phyloP scores from a whole-genome alignment of 2,329 filamentous ascomycete species.

The Dothistroma septosporum region DNA sequence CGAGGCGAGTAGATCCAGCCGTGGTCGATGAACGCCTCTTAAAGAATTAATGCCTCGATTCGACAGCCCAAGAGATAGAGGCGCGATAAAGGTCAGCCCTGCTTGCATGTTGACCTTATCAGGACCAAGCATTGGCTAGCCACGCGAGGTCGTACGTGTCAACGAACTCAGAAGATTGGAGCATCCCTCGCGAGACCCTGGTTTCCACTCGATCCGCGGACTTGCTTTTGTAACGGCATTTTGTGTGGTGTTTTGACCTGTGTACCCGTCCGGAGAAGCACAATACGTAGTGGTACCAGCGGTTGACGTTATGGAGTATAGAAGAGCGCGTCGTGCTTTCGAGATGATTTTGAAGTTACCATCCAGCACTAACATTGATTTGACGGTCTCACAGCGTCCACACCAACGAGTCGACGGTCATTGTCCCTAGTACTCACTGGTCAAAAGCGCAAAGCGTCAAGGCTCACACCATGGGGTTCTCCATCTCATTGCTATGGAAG shows the following conservation, averaged over 20 bases:
- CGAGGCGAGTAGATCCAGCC: background rate
- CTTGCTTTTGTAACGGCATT: constrained; percentile 4
- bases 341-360: background rate
- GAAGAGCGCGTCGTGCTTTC: background rate
- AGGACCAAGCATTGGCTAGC: constrained; percentile 10
- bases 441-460: background rate
- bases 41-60: background rate
- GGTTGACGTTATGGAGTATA: constrained; percentile 7
- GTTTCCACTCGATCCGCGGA: constrained; percentile 6
- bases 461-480: constrained; percentile 20
- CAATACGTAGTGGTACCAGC: background rate
- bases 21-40: background rate
- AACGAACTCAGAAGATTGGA: background rate
- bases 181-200: background rate
- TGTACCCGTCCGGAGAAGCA: constrained; percentile 4
- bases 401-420: background rate
- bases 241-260: background rate
- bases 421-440: background rate
- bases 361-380: background rate
- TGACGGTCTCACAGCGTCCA: background rate
- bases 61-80: background rate
- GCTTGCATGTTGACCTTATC: constrained; percentile 1
- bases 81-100: background rate
- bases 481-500: constrained; percentile 36
- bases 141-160: background rate